These are phyloP conservation scores for Candida chauliodis DNA, from an alignment of 805 yeast species.

Conservation along the genomic window DNA sequence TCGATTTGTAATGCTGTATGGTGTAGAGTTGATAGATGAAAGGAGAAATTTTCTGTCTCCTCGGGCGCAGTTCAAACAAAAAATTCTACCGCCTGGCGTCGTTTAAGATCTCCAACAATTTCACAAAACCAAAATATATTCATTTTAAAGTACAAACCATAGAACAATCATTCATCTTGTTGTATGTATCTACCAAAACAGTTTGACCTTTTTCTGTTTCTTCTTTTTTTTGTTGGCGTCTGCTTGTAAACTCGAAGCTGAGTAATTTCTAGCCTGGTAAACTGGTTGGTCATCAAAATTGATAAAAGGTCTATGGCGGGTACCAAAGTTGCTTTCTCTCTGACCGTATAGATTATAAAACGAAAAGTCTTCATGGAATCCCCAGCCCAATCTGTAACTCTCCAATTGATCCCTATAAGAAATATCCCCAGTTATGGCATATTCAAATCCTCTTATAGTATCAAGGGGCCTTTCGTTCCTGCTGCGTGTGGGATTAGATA, in stretches of 20 bases:
- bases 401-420: slow-evolving; percentile 79
- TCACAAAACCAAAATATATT: no score
- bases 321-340: slow-evolving; percentile 17
- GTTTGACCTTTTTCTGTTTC: slow-evolving; percentile 61
- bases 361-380: slow-evolving; percentile 78
- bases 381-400: slow-evolving; percentile 76
- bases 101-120: no score
- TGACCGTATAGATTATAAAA: slow-evolving; percentile 33
- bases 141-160: no score
- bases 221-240: slow-evolving; percentile 44
- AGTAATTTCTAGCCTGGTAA: slow-evolving; percentile 57
- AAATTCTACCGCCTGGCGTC: no score
- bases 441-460: slow-evolving; percentile 91
- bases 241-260: slow-evolving; percentile 44
- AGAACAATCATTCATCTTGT: no score
- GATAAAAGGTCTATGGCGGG: slow-evolving; percentile 33
- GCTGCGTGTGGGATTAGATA: slow-evolving; percentile 88
- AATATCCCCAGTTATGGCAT: slow-evolving; percentile 86
- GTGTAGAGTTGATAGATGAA: no score
- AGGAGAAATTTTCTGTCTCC: no score
- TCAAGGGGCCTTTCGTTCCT: slow-evolving; percentile 97
- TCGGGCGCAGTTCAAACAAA: no score
- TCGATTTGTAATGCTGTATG: no score
- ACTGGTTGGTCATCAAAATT: slow-evolving; percentile 41
- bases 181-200: slow-evolving; percentile 76